phyloP scores from a whole-genome alignment of 208 protist genomes.

The Polymyxa betae region DNA sequence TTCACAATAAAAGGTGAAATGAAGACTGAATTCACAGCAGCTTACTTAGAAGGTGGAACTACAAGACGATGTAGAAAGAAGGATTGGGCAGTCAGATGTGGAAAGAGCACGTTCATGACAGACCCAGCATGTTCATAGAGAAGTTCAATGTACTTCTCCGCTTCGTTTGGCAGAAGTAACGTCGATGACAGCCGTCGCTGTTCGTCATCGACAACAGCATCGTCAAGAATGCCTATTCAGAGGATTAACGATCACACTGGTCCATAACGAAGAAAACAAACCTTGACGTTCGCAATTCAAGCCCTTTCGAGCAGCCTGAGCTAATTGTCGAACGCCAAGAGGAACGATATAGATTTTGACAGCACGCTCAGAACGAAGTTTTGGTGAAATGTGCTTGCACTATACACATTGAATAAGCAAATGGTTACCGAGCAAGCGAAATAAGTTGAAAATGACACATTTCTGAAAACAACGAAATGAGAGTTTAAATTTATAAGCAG shows the following conservation, averaged over 20 bases:
- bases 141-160: background rate
- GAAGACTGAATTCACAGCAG: slow-evolving; percentile 69
- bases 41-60: slow-evolving; percentile 77
- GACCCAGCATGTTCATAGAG: slow-evolving; percentile 57
- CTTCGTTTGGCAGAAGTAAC: slow-evolving; percentile 55
- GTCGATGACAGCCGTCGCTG: background rate
- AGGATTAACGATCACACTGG: no score
- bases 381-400: background rate
- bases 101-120: slow-evolving; percentile 39
- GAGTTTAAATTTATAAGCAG: no score
- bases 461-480: no score
- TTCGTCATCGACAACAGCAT: background rate
- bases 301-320: background rate
- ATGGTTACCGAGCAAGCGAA: no score
- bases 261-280: background rate
- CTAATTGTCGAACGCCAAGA: background rate
- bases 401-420: no score
- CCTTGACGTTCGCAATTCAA: background rate
- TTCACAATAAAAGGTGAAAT: no score
- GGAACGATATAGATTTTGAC: background rate
- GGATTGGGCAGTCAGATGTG: slow-evolving; percentile 4
- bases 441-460: no score
- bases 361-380: background rate
- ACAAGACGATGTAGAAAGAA: slow-evolving; percentile 79
- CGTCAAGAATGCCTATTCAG: background rate